Evolutionary conservation across 208 protist genomes (phyloP), one percentile per base, ranked within the genome.

Genomic region (Leptomonas pyrrhocoris): DNA sequence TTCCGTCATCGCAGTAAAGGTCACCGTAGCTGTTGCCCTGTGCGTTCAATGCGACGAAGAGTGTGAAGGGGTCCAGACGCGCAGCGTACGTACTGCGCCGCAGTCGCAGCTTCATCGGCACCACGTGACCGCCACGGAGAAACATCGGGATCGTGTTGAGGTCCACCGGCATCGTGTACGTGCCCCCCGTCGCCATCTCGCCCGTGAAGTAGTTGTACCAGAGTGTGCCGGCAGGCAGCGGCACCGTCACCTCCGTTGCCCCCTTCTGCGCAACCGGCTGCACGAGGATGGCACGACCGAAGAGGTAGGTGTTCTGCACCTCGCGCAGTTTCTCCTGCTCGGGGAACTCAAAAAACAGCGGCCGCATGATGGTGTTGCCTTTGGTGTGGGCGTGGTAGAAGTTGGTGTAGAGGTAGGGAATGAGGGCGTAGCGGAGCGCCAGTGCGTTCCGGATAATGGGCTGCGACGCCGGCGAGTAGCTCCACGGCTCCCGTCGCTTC

Each of bases 351-450:
- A 96, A 93, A 77, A 96, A 98, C 12, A 99, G 85, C 34, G 98
- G 98, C 12, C 93, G 83, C 73, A 99, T 77, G n/a, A 98, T 74
- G 21, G 96, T 98, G 9, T 71, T 28, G 38, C 98, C 98, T 21
- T 73, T 87, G 1, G 69, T 57, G 61, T 91, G 83, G 19, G 96
- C 89, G 48, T 94, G 25, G 68, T 92, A 95, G 68, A 98, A 98
- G 13, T 93, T 60, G 19, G 99, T 99, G 84, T 99, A 99, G 50
- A 97, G 85, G 77, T 98, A 99, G 21, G 98, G 97, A 4, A 99
- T 68, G 38, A 99, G 86, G 45, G 76, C 73, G 75, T 99, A 99
- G 65, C 97, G 85, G 58, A 91, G 76, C 7, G 88, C 86, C 46
- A 96, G 80, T 0, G 91, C 88, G 34, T 73, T 83, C 50, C 93